Evolutionary conservation across 139 green algal genomes (phyloP).

Genomic region (Tetradesmus lagerheimii): DNA sequence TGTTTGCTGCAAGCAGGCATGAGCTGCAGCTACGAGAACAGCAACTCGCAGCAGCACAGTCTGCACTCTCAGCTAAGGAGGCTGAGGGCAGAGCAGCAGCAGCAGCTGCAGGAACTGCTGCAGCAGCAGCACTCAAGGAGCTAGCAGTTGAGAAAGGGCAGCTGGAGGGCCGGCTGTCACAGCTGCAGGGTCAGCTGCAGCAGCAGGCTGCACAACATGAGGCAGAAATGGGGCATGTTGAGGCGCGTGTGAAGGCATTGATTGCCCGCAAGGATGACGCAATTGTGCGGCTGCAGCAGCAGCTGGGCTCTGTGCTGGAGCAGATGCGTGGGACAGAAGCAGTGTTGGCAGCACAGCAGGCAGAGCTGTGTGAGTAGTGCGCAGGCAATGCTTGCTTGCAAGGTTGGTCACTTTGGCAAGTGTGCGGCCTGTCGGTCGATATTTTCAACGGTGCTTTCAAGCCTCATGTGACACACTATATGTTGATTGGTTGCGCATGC

Average conservation of each 20-base stretch:
- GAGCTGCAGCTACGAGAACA: not conserved
- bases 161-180: not conserved
- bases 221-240: conserved; percentile 50
- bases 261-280: conserved; percentile 67
- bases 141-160: conserved; percentile 15
- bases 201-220: conserved; percentile 29
- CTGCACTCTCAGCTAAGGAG: not conserved
- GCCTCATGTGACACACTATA: too few species aligned
- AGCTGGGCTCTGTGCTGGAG: conserved; percentile 46
- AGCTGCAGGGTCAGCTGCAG: conserved; percentile 29
- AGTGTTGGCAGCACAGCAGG: conserved; percentile 61
- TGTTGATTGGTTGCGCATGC: too few species aligned
- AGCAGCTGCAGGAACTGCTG: conserved; percentile 18
- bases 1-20: not conserved
- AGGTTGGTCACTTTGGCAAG: too few species aligned
- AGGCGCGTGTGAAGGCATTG: conserved; percentile 51
- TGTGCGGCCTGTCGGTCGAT: too few species aligned
- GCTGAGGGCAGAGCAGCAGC: conserved; percentile 22
- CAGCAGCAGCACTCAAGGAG: not conserved
- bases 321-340: conserved; percentile 65
- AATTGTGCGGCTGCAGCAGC: conserved; percentile 54
- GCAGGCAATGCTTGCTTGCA: too few species aligned
- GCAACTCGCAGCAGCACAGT: conserved; percentile 12
- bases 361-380: conserved; percentile 54
- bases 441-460: too few species aligned